phyloP scores from a whole-genome alignment of 2,329 filamentous ascomycete genomes.

The Epichloe aotearoae region DNA sequence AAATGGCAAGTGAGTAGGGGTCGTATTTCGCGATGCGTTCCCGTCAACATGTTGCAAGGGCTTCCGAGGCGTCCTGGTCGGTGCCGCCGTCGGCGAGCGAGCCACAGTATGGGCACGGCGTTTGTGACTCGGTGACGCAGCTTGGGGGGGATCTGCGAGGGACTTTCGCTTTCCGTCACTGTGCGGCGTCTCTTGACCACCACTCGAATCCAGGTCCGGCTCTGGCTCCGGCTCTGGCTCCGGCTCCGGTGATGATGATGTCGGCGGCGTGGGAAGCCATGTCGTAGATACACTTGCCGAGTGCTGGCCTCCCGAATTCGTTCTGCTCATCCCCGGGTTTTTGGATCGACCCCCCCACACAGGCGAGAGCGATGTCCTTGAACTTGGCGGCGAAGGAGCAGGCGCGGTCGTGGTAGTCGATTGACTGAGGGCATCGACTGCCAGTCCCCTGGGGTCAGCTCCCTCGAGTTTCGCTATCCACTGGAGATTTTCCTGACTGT shows the following conservation, averaged over 20 bases:
- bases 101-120: neutral
- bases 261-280: constrained; percentile 6
- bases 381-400: constrained; percentile 19
- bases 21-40: constrained; percentile 9
- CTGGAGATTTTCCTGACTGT: constrained; percentile 45
- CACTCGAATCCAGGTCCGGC: neutral
- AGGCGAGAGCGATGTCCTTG: neutral
- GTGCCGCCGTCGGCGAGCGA: neutral
- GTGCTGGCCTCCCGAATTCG: neutral
- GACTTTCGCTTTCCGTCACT: constrained; percentile 5
- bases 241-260: constrained; percentile 4
- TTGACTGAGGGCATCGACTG: constrained; percentile 32
- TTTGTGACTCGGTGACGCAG: constrained; percentile 9
- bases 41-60: constrained; percentile 13
- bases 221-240: too few relatives aligned
- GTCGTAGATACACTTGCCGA: neutral
- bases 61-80: constrained; percentile 5
- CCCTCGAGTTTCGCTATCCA: constrained; percentile 50
- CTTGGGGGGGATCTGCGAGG: neutral
- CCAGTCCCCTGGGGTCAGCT: constrained; percentile 32
- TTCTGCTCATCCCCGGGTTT: neutral
- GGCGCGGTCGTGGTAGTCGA: constrained; percentile 25
- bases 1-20: neutral
- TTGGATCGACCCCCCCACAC: neutral
- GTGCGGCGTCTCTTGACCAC: neutral